Evolutionary conservation across 495 filamentous ascomycete species (phyloP).

Genomic region (Aspergillus sclerotioniger): DNA sequence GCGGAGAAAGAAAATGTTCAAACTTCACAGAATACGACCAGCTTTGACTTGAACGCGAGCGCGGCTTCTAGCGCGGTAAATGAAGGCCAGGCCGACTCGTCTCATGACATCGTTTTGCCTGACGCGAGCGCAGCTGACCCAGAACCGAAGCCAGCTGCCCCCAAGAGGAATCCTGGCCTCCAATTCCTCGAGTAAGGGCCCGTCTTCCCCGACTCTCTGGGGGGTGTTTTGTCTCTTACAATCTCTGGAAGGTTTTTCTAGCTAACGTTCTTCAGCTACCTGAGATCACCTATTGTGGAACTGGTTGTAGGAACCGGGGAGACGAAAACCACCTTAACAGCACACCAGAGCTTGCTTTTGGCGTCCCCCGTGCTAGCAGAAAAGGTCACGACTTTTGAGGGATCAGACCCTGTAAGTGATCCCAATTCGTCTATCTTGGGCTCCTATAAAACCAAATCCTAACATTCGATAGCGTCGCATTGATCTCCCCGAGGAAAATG

Average conservation of each 20-base stretch:
- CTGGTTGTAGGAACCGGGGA: slow-evolving; percentile 67
- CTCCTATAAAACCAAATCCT: not conserved
- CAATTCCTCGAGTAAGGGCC: slow-evolving; percentile 38
- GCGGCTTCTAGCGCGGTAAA: slow-evolving; percentile 15
- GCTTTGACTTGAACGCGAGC: slow-evolving; percentile 26
- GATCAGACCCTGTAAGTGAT: slow-evolving; percentile 30
- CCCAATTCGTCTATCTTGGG: not conserved
- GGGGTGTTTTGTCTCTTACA: not conserved
- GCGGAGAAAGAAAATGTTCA: not conserved
- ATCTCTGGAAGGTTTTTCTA: not conserved
- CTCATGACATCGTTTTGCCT: slow-evolving; percentile 21
- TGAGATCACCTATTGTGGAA: slow-evolving; percentile 77
- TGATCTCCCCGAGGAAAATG: slow-evolving; percentile 64
- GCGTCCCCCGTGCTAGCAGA: slow-evolving; percentile 74
- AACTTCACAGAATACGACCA: slow-evolving; percentile 13
- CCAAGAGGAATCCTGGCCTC: slow-evolving; percentile 25
- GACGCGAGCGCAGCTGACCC: slow-evolving; percentile 24
- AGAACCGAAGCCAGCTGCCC: slow-evolving; percentile 17
- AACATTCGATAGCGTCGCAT: slow-evolving; percentile 54
- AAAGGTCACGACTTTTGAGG: slow-evolving; percentile 54
- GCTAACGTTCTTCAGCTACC: slow-evolving; percentile 33
- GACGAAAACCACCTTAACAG: slow-evolving; percentile 60
- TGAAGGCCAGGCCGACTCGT: slow-evolving; percentile 7
- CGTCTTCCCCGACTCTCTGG: not conserved
- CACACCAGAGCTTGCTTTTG: slow-evolving; percentile 74